A percentile compares a stretch with the other conserved stretches of the same genome.
These are phyloP conservation scores for Boletellus ananas DNA, from an alignment of 768 basidiomycete species.

Conservation along the genomic window DNA sequence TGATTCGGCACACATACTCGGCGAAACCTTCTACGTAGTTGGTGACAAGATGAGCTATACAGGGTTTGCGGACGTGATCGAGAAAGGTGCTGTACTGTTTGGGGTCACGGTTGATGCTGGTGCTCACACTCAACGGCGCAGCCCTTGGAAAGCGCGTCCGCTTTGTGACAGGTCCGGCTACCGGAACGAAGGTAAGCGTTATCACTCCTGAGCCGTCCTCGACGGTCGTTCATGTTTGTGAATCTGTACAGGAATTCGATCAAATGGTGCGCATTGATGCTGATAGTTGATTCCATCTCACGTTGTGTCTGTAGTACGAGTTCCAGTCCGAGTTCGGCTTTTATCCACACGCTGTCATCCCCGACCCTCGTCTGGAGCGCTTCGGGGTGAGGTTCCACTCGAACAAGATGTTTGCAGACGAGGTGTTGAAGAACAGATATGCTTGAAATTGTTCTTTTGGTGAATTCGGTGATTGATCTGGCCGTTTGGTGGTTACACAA, in stretches of 20 bases:
- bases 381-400: constrained; percentile 28
- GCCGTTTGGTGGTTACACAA: neutral
- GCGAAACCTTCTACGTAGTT: constrained; percentile 23
- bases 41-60: constrained; percentile 20
- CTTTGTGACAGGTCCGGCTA: constrained; percentile 13
- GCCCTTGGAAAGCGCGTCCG: constrained; percentile 27
- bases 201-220: neutral
- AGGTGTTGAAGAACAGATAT: constrained; percentile 20
- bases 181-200: constrained; percentile 18
- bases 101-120: neutral
- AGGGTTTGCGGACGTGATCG: constrained; percentile 11
- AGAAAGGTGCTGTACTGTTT: constrained; percentile 9
- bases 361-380: constrained; percentile 25
- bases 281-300: neutral
- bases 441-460: neutral
- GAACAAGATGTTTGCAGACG: constrained; percentile 14
- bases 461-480: neutral
- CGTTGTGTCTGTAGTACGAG: constrained; percentile 11
- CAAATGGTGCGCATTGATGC: constrained; percentile 19
- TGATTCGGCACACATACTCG: constrained; percentile 17
- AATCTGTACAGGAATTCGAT: constrained; percentile 17
- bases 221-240: neutral
- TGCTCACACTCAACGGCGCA: constrained; percentile 1
- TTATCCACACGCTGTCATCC: constrained; percentile 15
- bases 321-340: constrained; percentile 27